phyloP scores from a whole-genome alignment of 176 grass and related monocot genomes.

The Carex scoparia region DNA sequence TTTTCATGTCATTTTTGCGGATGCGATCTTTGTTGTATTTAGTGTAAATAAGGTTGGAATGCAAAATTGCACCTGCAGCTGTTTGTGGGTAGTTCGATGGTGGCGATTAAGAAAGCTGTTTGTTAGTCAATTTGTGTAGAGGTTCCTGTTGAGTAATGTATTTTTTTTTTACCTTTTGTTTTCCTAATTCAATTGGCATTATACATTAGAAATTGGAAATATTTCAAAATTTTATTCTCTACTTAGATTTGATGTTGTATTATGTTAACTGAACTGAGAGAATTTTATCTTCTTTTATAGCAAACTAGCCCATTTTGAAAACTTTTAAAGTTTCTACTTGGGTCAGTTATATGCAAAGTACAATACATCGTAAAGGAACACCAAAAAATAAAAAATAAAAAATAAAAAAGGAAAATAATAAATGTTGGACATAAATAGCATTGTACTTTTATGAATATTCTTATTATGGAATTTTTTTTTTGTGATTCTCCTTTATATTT shows the following conservation, averaged over 20 bases:
- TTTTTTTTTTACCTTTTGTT: neutral
- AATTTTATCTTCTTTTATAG: neutral
- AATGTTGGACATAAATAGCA: neutral
- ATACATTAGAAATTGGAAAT: neutral
- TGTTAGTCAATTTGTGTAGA: slow-evolving; percentile 9
- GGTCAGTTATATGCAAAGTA: neutral
- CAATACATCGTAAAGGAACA: neutral
- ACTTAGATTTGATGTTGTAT: neutral
- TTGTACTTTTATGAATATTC: neutral
- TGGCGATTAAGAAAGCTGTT: neutral
- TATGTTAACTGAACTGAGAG: neutral
- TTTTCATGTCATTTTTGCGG: neutral
- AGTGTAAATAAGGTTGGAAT: slow-evolving; percentile 20
- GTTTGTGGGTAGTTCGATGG: slow-evolving; percentile 2
- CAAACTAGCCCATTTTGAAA: neutral
- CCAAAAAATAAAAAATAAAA: neutral
- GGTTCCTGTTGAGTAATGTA: neutral
- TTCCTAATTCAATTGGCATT: neutral
- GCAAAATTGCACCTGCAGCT: neutral
- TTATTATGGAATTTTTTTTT: neutral
- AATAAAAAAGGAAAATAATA: neutral
- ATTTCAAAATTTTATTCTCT: neutral
- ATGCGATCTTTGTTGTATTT: slow-evolving; percentile 16
- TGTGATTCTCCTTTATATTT: neutral
- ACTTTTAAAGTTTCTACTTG: neutral